These are phyloP conservation scores for Aspergillus phoenicis DNA, from an alignment of 2,329 filamentous ascomycete species.

Conservation along the genomic window DNA sequence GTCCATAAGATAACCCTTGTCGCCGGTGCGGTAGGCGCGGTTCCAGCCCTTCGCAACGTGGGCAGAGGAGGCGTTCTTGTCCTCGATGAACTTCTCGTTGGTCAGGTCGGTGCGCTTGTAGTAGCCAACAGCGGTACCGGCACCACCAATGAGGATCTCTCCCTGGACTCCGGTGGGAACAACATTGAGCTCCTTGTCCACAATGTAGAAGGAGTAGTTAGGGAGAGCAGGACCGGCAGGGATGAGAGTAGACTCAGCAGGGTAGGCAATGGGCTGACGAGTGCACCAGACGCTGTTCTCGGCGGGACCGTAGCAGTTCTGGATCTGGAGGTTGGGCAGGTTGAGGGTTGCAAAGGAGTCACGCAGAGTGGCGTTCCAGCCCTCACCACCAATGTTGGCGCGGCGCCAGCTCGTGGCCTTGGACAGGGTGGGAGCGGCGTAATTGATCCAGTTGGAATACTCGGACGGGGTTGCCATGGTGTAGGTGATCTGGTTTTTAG, in stretches of 20 bases:
- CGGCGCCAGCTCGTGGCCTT: neutral
- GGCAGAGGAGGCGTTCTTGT: neutral
- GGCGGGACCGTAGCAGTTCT: constrained; percentile 34
- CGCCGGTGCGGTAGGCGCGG: constrained; percentile 30
- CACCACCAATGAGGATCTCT: constrained; percentile 46
- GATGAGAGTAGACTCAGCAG: neutral
- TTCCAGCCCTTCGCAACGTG: neutral
- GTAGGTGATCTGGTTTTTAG: neutral
- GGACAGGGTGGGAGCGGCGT: neutral
- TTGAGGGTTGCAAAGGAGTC: constrained; percentile 19
- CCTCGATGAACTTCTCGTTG: constrained; percentile 21
- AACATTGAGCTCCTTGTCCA: constrained; percentile 43
- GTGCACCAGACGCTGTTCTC: constrained; percentile 29
- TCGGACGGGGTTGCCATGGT: constrained; percentile 7
- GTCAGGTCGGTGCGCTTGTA: constrained; percentile 21
- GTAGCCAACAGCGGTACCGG: constrained; percentile 25
- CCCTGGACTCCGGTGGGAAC: constrained; percentile 47
- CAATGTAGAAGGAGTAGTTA: constrained; percentile 45
- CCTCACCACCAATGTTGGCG: constrained; percentile 30
- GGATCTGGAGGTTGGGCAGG: constrained; percentile 15
- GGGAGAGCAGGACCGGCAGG: constrained; percentile 32
- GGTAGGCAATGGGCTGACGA: constrained; percentile 17
- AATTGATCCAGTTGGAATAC: constrained; percentile 3
- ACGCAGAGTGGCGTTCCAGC: constrained; percentile 9
- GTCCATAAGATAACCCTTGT: constrained; percentile 26